A percentile compares a stretch with the other conserved stretches of the same genome.
Evolutionary conservation across 2,329 filamentous ascomycete species (phyloP).

Genomic region (Sclerotinia minor): DNA sequence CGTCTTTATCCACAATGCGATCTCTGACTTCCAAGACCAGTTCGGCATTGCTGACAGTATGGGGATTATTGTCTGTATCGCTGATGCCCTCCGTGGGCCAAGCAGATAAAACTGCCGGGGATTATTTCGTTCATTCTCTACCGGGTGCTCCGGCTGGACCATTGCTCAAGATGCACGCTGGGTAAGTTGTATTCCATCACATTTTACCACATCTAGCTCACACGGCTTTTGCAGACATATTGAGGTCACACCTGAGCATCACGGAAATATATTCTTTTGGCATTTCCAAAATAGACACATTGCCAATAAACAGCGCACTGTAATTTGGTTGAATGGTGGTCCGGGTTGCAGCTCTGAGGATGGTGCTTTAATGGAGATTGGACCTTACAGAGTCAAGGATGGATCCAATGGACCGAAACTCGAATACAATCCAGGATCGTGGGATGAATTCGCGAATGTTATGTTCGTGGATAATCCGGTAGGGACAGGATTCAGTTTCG

Average conservation of each 20-base stretch:
- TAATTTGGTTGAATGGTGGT: slow-evolving; percentile 96
- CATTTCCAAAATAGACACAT: slow-evolving; percentile 96
- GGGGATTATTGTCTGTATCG: slow-evolving; percentile 47
- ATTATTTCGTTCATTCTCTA: slow-evolving; percentile 85
- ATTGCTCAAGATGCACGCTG: slow-evolving; percentile 94
- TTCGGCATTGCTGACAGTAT: slow-evolving; percentile 34
- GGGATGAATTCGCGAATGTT: slow-evolving; percentile 97
- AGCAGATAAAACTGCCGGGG: slow-evolving; percentile 65
- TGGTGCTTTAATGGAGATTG: slow-evolving; percentile 84
- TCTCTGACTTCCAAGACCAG: slow-evolving; percentile 30
- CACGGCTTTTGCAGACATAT: slow-evolving; percentile 65
- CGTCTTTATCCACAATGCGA: slow-evolving; percentile 36
- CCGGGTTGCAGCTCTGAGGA: slow-evolving; percentile 98
- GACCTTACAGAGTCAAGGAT: slow-evolving; percentile 83
- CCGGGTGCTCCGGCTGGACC: slow-evolving; percentile 80
- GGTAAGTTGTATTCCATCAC: slow-evolving; percentile 57
- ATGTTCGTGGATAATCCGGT: slow-evolving; percentile 97
- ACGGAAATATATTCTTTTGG: slow-evolving; percentile 98
- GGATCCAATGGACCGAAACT: slow-evolving; percentile 58
- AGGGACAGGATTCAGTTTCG: slow-evolving; percentile 94
- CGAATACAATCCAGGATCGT: slow-evolving; percentile 86
- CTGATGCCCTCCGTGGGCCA: slow-evolving; percentile 45
- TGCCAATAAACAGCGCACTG: slow-evolving; percentile 82
- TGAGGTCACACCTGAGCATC: slow-evolving; percentile 78
- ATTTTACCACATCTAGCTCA: background rate